Evolutionary conservation across 139 green algal species (phyloP).

Genomic region (Haematococcus lacustris): DNA sequence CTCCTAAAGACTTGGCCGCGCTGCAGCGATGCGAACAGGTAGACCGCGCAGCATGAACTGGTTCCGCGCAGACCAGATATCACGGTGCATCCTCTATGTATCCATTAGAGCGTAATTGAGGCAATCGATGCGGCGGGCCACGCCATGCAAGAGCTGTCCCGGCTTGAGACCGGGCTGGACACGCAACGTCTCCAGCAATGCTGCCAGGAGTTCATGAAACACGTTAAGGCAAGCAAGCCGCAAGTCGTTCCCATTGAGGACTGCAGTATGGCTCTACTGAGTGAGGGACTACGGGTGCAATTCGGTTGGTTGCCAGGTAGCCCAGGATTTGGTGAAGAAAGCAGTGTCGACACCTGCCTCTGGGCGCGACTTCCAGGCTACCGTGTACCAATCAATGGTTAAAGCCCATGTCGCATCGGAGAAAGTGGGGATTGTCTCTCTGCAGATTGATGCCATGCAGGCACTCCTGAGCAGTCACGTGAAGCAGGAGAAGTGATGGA

Average conservation of each 20-base stretch:
- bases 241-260: not conserved
- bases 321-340: slow-evolving; percentile 1
- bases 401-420: not conserved
- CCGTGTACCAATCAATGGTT: slow-evolving; percentile 7
- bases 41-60: no score
- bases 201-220: not conserved
- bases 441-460: not conserved
- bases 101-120: not conserved
- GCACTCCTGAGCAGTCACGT: no score
- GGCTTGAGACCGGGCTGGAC: not conserved
- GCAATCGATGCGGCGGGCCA: not conserved
- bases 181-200: not conserved
- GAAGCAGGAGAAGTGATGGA: no score
- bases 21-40: no score
- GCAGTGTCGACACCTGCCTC: not conserved
- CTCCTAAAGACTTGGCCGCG: no score
- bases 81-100: no score
- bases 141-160: not conserved
- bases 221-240: not conserved
- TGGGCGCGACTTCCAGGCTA: slow-evolving; percentile 3
- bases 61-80: no score
- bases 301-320: not conserved
- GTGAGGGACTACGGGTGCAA: not conserved
- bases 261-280: not conserved
- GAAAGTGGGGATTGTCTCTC: not conserved